Conservation (phyloP, 1,139 yeast genomes). For the Candida gigantensis region DNA sequence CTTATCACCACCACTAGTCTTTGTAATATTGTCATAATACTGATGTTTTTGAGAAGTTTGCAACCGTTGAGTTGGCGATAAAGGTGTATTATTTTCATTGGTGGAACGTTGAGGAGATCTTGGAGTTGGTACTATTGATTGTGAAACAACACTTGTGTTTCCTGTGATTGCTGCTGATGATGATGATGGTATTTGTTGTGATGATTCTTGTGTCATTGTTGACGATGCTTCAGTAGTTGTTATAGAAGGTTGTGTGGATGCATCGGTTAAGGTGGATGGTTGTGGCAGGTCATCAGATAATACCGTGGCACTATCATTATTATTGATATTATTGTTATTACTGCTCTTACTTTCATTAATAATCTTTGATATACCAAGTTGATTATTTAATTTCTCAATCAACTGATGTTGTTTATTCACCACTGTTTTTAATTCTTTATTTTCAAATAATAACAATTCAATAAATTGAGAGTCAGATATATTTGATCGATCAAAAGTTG, state of each 20-base stretch:
- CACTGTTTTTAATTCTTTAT: slow-evolving; percentile 27
- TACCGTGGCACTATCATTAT: too few relatives aligned
- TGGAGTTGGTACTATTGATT: background rate
- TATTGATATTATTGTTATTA: too few relatives aligned
- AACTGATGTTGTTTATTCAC: slow-evolving; percentile 9
- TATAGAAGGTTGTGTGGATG: too few relatives aligned
- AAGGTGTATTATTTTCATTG: background rate
- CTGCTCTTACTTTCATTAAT: too few relatives aligned
- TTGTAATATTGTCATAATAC: background rate
- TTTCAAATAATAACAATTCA: slow-evolving; percentile 39
- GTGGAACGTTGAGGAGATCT: background rate
- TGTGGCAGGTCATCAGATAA: too few relatives aligned
- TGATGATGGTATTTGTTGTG: too few relatives aligned
- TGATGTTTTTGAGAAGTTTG: background rate
- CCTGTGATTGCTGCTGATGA: too few relatives aligned
- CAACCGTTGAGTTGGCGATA: background rate
- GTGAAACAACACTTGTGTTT: background rate
- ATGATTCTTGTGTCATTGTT: too few relatives aligned
- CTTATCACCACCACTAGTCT: background rate
- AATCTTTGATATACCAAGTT: too few relatives aligned
- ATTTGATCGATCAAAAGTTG: slow-evolving; percentile 34
- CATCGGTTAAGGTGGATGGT: too few relatives aligned
- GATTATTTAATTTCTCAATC: slow-evolving; percentile 5
- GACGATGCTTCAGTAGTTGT: too few relatives aligned
- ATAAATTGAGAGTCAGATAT: slow-evolving; percentile 36